These are phyloP conservation scores for Picea sitchensis DNA, from an alignment of 75 land plant genomes.

Conservation along the genomic window DNA sequence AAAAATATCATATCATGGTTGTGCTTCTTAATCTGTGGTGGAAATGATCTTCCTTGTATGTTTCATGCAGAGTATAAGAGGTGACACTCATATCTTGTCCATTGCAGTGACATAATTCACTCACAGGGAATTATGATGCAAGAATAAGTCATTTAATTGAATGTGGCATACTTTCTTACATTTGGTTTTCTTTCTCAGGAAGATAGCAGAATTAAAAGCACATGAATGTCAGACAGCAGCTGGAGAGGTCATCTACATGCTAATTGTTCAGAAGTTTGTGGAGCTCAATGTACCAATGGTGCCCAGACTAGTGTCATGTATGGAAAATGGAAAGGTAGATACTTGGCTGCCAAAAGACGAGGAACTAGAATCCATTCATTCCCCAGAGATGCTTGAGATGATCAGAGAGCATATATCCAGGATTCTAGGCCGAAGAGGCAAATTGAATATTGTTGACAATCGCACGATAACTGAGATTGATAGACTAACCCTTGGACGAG, in stretches of 20 bases:
- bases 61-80: not conserved
- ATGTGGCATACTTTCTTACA: not conserved
- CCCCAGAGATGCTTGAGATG: constrained; percentile 52
- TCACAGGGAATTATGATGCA: not conserved
- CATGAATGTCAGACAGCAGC: constrained; percentile 46
- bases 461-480: constrained; percentile 35
- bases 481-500: constrained; percentile 33
- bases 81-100: not conserved
- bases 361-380: constrained; percentile 61
- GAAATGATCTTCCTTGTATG: not conserved
- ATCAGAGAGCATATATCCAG: constrained; percentile 51
- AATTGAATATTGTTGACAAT: constrained; percentile 28
- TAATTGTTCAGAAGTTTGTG: constrained; percentile 60
- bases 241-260: constrained; percentile 63
- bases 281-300: constrained; percentile 47
- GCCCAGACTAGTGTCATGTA: constrained; percentile 37
- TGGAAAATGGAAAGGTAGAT: constrained; percentile 31
- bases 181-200: constrained; percentile 32
- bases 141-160: not conserved
- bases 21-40: not conserved
- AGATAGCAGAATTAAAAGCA: constrained; percentile 67
- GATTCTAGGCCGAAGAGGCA: constrained; percentile 41
- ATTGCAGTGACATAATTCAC: not conserved
- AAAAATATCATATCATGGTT: not conserved
- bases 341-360: constrained; percentile 53